These are phyloP conservation scores for Cercophora samala DNA, from an alignment of 495 filamentous ascomycete genomes.

Conservation along the genomic window DNA sequence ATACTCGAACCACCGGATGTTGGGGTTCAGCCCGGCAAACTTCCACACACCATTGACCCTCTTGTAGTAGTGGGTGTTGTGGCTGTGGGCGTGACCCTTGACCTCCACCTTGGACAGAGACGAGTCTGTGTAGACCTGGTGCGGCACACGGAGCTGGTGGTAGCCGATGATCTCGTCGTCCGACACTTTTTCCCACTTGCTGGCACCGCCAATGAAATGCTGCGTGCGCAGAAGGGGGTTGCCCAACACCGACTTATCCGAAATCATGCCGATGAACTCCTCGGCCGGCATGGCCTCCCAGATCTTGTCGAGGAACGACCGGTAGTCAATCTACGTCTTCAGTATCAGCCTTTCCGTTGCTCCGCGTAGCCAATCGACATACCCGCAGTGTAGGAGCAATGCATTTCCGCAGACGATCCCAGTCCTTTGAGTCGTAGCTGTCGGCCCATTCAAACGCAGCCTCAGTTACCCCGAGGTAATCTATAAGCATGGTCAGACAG, in stretches of 20 bases:
- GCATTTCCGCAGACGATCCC: conserved; percentile 65
- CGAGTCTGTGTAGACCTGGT: conserved; percentile 59
- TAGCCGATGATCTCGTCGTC: conserved; percentile 67
- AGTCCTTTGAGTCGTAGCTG: conserved; percentile 81
- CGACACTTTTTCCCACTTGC: conserved; percentile 65
- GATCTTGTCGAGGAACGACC: conserved; percentile 65
- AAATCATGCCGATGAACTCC: conserved; percentile 68
- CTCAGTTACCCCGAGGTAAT: conserved; percentile 52
- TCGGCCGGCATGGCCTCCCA: conserved; percentile 72
- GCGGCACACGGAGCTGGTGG: conserved; percentile 75
- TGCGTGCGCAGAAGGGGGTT: conserved; percentile 69
- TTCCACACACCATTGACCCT: conserved; percentile 79
- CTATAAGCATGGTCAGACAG: conserved; percentile 22
- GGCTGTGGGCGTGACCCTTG: conserved; percentile 68
- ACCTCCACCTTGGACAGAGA: conserved; percentile 48
- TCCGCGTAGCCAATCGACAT: conserved; percentile 19
- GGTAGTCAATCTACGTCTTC: conserved; percentile 62
- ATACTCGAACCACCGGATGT: conserved; percentile 70
- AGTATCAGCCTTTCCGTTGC: neutral
- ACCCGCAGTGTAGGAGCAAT: conserved; percentile 67
- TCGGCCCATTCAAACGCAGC: conserved; percentile 74
- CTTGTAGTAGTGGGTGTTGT: conserved; percentile 68
- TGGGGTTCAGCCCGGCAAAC: conserved; percentile 70
- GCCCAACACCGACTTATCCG: conserved; percentile 63
- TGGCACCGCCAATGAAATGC: conserved; percentile 69